Conservation (phyloP, 2,329 filamentous ascomycete species). For the Lachnellula suecica region DNA sequence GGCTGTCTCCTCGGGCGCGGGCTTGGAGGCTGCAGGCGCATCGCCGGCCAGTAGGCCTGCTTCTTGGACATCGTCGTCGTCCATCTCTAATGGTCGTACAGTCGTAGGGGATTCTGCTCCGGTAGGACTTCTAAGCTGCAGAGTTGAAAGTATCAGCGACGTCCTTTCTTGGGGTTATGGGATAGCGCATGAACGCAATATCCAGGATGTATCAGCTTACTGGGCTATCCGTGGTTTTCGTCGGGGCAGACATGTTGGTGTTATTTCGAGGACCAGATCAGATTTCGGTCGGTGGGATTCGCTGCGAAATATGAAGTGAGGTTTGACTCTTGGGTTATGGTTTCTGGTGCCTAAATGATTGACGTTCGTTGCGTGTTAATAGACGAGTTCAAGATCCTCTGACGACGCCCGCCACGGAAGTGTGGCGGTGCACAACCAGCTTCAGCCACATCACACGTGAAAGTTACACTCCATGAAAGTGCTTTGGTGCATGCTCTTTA, state of each 20-base stretch:
- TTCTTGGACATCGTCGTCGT: conserved; percentile 70
- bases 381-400: neutral
- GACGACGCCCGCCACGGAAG: neutral
- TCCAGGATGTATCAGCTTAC: conserved; percentile 37
- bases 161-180: neutral
- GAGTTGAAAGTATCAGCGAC: conserved; percentile 10
- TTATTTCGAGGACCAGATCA: neutral
- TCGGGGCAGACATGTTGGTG: conserved; percentile 15
- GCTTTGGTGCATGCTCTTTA: too few species aligned
- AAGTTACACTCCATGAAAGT: too few species aligned
- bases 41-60: conserved; percentile 49
- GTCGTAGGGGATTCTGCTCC: conserved; percentile 66
- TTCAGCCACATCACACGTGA: too few species aligned
- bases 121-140: conserved; percentile 27
- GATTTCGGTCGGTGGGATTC: neutral
- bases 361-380: neutral
- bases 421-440: neutral
- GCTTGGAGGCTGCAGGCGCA: conserved; percentile 39
- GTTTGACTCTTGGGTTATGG: neutral
- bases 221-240: conserved; percentile 34
- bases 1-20: conserved; percentile 46
- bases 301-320: neutral
- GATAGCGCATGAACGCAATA: conserved; percentile 21
- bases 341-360: neutral
- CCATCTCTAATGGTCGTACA: conserved; percentile 63